Base-by-base conservation (phyloP, 2,329 filamentous ascomycete genomes). In the Onygena corvina region DNA sequence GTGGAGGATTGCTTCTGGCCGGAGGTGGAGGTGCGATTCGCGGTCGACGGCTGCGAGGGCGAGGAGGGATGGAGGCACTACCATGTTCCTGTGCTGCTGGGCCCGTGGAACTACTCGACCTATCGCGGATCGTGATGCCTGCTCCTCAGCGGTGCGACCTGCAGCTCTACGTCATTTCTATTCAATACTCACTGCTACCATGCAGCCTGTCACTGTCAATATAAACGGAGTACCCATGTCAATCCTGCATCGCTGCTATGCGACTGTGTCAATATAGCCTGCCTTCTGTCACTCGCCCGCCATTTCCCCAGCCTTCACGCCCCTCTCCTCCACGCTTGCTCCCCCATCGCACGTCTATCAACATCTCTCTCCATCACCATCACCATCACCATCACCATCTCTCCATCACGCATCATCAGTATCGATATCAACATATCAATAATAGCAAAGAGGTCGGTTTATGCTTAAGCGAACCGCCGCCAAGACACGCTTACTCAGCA, bases 51-150 rank as follows among this genome's bases (percentile, higher is more conserved):
- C 31, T 62, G 63, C 27, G 67, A 69, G 42, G 63, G 58, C 0
- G 60, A 66, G 51, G 67, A 67, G 48, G 69, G 65, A 23, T 71
- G 68, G 65, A 60, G 67, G 44, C 71, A 74, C 59, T 73, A 72
- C 57, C 71, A 74, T 66, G 70, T 74, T 14, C 71, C 71, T n/a
- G 66, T 73, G 44, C 54, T 74, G 48, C 56, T 74, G 52, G 70
- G 71, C 27, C 71, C 71, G 20, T 74, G 70, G 70, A 72, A 67
- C 49, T 74, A 73, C 56, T 71, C 71, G 44, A 73, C 71, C 23
- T 74, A 74, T 57, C 66, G 71, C 47, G 71, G 71, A 8, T 73
- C 71, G 42, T 73, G 57, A 33, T 29, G 16, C 9, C 7, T 38
- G 9, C 27, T 33, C 4, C 12, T 12, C 7, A 12, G 12, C 14